Base-by-base conservation (phyloP, 192 early-diverging fungal genomes). In the Podila verticillata region DNA sequence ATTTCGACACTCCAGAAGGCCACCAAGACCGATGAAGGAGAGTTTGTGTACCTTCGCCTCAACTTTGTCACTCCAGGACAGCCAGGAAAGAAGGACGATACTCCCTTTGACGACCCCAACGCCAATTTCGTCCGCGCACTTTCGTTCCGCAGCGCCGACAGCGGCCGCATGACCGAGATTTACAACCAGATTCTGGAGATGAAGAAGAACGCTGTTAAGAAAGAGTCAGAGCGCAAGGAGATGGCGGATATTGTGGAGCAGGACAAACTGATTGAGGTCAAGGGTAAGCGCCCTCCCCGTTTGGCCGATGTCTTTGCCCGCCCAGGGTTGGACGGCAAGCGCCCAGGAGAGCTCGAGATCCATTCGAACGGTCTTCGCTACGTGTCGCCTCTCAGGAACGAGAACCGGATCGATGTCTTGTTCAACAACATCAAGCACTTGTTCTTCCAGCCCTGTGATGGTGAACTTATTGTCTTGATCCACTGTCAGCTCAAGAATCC, bases 381-480 rank as follows among this genome's bases (percentile, higher is more conserved):
- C 81, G 91, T 94, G 72, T 90, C 94, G 29, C 88, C 89, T 10
- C 92, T 92, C 70, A 86, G 84, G 49, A 93, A 95, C 62, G 88
- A 95, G 48, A 89, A 89, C 63, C 61, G 68, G 51, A 67, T 83
- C 88, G 95, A 98, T 83, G 89, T 99, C 35, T 82, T 99, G 66
- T 99, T 99, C 78, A 95, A 93, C 86, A 99, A 99, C 82, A 93
- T 99, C 73, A 93, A 95, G 73, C 98, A 99, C 75, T 68, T 99
- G 60, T 95, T 98, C 82, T 99, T 97, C 87, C 98, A 99, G 80
- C 96, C 97, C 28, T 99, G 97, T 84, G 98, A 99, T 73, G 88
- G 93, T 65, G 98, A 99, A 83, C 84, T 99, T 51, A 89, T 98
- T 74, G 97, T 99, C 26, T 74, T 99, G 36, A 85, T 99, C 64